Conservation (phyloP, 164 flowering plant species). For the Nymphaea colorata region DNA sequence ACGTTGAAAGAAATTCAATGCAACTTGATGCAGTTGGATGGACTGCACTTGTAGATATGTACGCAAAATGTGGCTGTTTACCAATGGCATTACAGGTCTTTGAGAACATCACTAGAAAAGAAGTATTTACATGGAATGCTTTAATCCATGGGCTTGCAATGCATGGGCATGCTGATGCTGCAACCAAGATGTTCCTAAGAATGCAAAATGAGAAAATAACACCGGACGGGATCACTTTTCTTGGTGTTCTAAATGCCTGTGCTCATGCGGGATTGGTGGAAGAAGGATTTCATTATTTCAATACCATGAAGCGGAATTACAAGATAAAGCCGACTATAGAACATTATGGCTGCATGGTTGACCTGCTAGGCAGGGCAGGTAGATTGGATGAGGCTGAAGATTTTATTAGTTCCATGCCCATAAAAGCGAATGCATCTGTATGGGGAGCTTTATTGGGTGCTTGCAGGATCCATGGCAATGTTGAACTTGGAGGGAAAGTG, state of each 20-base stretch:
- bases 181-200: conserved; percentile 16
- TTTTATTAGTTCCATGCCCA: conserved; percentile 22
- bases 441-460: conserved; percentile 37
- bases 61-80: conserved; percentile 29
- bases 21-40: conserved; percentile 19
- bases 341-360: conserved; percentile 34
- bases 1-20: conserved; percentile 15
- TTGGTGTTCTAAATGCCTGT: conserved; percentile 28
- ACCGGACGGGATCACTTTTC: conserved; percentile 28
- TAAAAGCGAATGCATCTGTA: conserved; percentile 27
- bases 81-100: conserved; percentile 32
- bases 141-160: conserved; percentile 35
- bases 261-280: conserved; percentile 35
- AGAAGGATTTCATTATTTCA: conserved; percentile 17
- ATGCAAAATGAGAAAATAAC: conserved; percentile 16
- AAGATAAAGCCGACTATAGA: conserved; percentile 22
- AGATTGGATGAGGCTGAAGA: conserved; percentile 22
- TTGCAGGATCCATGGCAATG: conserved; percentile 28
- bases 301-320: conserved; percentile 15
- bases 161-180: conserved; percentile 27
- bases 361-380: conserved; percentile 37
- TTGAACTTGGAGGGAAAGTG: conserved; percentile 21
- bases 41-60: conserved; percentile 33
- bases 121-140: conserved; percentile 33
- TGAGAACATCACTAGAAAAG: conserved; percentile 20